Base-by-base conservation (phyloP, 2,329 filamentous ascomycete genomes). In the Arachnomyces sp. region DNA sequence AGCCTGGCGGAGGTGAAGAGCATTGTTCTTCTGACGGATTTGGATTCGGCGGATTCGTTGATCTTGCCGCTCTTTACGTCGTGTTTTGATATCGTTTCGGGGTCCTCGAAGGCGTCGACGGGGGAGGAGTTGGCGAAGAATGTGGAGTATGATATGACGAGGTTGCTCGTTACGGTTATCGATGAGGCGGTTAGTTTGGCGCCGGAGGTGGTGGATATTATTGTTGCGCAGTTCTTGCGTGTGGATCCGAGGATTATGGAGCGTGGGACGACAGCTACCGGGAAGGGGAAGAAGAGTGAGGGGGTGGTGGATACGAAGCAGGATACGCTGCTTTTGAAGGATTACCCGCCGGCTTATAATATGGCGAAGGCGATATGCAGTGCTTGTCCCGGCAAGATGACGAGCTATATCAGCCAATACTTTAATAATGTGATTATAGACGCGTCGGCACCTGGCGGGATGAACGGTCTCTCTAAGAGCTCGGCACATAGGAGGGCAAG, bases 391-490 rank as follows among this genome's bases (percentile, higher is more conserved):
- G 90, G 95, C 52, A 93, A 93, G 63, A 95, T 98, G 90, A 83
- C 87, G 1, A 83, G 88, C 46, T 87, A 93, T 51, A 83, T 96
- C 41, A 90, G 87, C 50, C 88, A 94, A 56, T 98, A 96, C 61
- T 98, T 98, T 61, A 94, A 88, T 63, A 88, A 94, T 42, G 88
- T 96, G 38, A 93, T 98, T 43, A 80, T 96, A 46, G 88, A 95
- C 56, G 85, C 88, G 3, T 88, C 81, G 29, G 70, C 9, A 73
- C 77, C 34, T 14, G 67, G 68, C 7, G 71, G 74, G 50, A 48
- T 69, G 39, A 82, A 79, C 47, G 77, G 75, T 3, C 40, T 48
- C 13, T 54, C 53, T 17, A 71, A 66, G 47, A 51, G 56, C 17
- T 48, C 52, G 18, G 39, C 43, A 14, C 69, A 67, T 44, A 59